Base-by-base conservation (phyloP, 345 rosid species). In the Aquilaria yunnanensis region DNA sequence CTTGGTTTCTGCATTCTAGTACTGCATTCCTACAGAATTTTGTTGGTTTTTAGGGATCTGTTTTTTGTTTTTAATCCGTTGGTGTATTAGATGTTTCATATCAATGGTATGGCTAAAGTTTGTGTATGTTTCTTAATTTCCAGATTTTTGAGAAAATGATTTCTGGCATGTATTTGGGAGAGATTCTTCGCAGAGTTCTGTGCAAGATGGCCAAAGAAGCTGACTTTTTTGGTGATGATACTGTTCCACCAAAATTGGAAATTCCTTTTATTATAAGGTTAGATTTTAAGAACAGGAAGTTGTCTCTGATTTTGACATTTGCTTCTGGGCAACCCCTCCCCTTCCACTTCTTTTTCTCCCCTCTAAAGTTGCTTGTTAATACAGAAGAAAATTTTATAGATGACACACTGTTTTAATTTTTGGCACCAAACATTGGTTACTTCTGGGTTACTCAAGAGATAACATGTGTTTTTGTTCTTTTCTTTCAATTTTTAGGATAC, bases 121-220 rank as follows among this genome's bases (percentile, higher is more conserved):
- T 9, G 8, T 4, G 7, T 37, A 9, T 37, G 43, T 37, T 37
- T 37, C 43, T 1, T 37, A 37, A 37, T 32, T 33, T 55, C 56
- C 78, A 91, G 97, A 91, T 95, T 71, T 87, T 82, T 62, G 97
- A 95, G 80, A 95, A 95, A 82, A 70, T 75, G 3, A 89, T 91
- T 43, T 95, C 99, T 5, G 99, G 99, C 41, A 89, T 95, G 99
- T 95, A 95, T 71, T 73, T 95, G 84, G 99, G 97, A 76, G 99
- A 95, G 63, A 87, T 91, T 68, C 77, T 83, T 62, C 91, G 96
- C 37, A 79, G 94, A 77, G 92, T 95, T 69, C 75, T 95, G 62
- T 65, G 81, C 33, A 85, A 78, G 71, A 82, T 91, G 92, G 96
- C 97, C 29, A 85, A 85, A 74, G 97, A 95, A 69, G 96, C 97